phyloP scores from a whole-genome alignment of 768 basidiomycete genomes.

The Lentinula sp. region DNA sequence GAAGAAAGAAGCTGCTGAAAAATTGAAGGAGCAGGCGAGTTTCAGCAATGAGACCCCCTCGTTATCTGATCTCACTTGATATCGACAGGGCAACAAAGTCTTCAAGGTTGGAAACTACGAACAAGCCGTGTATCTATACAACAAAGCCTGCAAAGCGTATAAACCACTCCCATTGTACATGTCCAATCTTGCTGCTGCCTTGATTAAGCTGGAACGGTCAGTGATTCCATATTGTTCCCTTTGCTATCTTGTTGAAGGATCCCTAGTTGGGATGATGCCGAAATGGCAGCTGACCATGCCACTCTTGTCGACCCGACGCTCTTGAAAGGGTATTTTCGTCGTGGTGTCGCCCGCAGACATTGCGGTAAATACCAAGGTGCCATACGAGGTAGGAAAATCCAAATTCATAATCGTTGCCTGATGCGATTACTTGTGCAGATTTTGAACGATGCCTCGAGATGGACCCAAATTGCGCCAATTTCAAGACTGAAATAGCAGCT shows the following conservation, averaged over 20 bases:
- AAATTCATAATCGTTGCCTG: not conserved
- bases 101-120: not conserved
- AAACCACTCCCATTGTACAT: not conserved
- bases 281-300: not conserved
- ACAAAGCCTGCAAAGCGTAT: not conserved
- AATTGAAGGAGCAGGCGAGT: conserved; percentile 3
- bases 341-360: not conserved
- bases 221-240: not conserved
- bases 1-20: conserved; percentile 4
- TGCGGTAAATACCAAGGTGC: not conserved
- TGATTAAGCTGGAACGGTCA: not conserved
- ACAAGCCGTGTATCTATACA: not conserved
- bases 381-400: not conserved
- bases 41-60: not conserved
- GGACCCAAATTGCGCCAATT: not conserved
- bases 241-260: not conserved
- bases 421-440: not conserved
- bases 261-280: not conserved
- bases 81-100: not conserved
- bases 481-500: not conserved
- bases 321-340: not conserved
- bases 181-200: not conserved
- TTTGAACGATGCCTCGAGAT: not conserved
- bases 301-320: not conserved
- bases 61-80: not conserved